A percentile compares a stretch with the other conserved stretches of the same genome.
Conservation (phyloP, 768 basidiomycete genomes). For the Tephrocybe sp. region DNA sequence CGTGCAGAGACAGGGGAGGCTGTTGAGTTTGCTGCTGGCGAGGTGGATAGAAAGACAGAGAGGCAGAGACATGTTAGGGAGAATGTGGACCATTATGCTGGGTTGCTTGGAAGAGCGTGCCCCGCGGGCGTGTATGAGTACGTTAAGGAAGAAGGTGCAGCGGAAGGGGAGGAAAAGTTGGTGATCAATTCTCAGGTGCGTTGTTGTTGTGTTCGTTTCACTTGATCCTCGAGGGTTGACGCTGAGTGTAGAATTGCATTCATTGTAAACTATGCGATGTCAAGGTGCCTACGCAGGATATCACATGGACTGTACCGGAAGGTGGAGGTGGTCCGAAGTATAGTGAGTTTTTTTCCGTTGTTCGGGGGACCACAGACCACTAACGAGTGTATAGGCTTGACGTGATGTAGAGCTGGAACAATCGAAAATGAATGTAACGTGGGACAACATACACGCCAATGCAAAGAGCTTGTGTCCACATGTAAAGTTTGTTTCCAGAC, state of each 20-base stretch:
- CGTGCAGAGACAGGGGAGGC: conserved; percentile 23
- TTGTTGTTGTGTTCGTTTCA: conserved; percentile 12
- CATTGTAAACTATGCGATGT: conserved; percentile 96
- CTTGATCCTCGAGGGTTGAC: no score
- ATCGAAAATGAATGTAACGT: no score
- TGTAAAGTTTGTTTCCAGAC: no score
- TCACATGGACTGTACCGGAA: conserved; percentile 96
- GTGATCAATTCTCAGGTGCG: conserved; percentile 96
- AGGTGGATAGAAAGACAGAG: conserved; percentile 41
- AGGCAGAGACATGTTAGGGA: conserved; percentile 65
- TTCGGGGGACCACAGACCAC: no score
- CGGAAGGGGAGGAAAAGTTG: conserved; percentile 53
- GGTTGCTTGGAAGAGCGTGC: conserved; percentile 84
- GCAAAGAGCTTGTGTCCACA: no score
- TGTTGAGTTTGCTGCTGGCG: conserved; percentile 11
- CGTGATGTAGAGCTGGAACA: no score
- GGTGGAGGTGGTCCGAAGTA: conserved; percentile 97
- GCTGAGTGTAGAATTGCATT: conserved; percentile 68
- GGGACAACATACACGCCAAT: no score
- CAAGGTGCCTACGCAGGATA: conserved; percentile 95
- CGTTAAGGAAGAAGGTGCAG: conserved; percentile 69
- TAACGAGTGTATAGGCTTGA: no score
- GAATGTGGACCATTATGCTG: conserved; percentile 81
- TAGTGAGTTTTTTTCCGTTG: conserved; percentile 48
- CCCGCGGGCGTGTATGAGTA: conserved; percentile 98